A percentile compares a stretch with the other conserved stretches of the same genome.
Evolutionary conservation across 2,329 filamentous ascomycete species (phyloP).

Genomic region (Beauveria caledonica): DNA sequence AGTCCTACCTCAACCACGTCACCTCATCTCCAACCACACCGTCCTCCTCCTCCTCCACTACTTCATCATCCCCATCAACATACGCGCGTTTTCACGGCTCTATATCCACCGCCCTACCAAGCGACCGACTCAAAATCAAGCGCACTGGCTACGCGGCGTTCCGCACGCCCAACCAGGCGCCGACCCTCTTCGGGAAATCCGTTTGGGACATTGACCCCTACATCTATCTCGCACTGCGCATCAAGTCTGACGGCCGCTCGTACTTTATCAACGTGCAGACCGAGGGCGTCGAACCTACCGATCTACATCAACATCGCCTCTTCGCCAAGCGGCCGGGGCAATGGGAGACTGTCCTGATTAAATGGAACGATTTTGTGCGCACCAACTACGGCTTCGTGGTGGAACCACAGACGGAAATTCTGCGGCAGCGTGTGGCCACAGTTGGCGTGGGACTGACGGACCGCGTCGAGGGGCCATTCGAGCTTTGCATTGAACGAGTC

Average conservation of each 20-base stretch:
- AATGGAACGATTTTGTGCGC: conserved; percentile 86
- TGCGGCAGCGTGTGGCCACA: conserved; percentile 76
- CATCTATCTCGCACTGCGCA: conserved; percentile 73
- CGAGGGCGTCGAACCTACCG: conserved; percentile 86
- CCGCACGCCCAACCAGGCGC: conserved; percentile 67
- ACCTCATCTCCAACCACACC: conserved; percentile 18
- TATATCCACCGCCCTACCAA: conserved; percentile 80
- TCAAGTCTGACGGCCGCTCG: conserved; percentile 83
- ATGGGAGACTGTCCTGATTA: conserved; percentile 93
- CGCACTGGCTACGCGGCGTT: conserved; percentile 85
- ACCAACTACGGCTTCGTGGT: conserved; percentile 90
- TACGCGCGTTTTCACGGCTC: conserved; percentile 78
- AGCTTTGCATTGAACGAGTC: conserved; percentile 73
- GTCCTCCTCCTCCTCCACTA: conserved; percentile 10
- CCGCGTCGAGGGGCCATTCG: conserved; percentile 78
- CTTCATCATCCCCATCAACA: conserved; percentile 18
- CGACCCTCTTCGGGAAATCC: conserved; percentile 77
- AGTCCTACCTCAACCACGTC: conserved; percentile 60
- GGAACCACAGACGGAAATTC: conserved; percentile 84
- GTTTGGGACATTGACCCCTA: conserved; percentile 90
- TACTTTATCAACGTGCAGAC: conserved; percentile 97
- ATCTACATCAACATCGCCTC: conserved; percentile 88
- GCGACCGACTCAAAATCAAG: conserved; percentile 63
- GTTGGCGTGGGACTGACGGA: conserved; percentile 87
- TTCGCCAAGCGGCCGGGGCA: conserved; percentile 70